A percentile compares a stretch with the other conserved stretches of the same genome.
Evolutionary conservation across 306 rosid species (phyloP).

Genomic region (Vigna hirtella): DNA sequence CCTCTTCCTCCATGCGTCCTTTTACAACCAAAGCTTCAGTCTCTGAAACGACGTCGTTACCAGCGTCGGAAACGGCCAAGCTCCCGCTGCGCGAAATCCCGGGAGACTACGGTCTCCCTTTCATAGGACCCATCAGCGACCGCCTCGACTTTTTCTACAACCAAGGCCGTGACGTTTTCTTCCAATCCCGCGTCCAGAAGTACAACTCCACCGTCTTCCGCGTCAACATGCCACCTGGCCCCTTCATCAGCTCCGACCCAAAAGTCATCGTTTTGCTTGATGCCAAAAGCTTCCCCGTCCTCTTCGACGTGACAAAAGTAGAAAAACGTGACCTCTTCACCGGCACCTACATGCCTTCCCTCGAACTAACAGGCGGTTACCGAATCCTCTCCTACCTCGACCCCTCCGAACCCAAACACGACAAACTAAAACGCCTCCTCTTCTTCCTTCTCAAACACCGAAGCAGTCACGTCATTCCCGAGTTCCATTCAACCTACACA

Average conservation of each 20-base stretch:
- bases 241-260: slow-evolving; percentile 60
- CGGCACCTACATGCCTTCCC: slow-evolving; percentile 85
- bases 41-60: slow-evolving; percentile 46
- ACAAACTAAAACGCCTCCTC: slow-evolving; percentile 61
- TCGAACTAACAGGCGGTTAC: slow-evolving; percentile 90
- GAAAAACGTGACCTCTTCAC: slow-evolving; percentile 82
- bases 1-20: slow-evolving; percentile 3
- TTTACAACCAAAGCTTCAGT: slow-evolving; percentile 46
- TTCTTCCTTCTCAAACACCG: slow-evolving; percentile 75
- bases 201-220: slow-evolving; percentile 80
- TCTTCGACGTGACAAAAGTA: slow-evolving; percentile 76
- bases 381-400: slow-evolving; percentile 87
- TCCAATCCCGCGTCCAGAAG: slow-evolving; percentile 63
- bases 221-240: slow-evolving; percentile 94
- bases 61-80: slow-evolving; percentile 20
- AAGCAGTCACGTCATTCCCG: slow-evolving; percentile 65
- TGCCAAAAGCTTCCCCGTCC: slow-evolving; percentile 79
- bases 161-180: slow-evolving; percentile 73
- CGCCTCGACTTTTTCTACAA: slow-evolving; percentile 80
- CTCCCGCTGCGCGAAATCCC: slow-evolving; percentile 75
- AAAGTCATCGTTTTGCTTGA: slow-evolving; percentile 80
- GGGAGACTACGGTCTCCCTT: slow-evolving; percentile 76
- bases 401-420: slow-evolving; percentile 85
- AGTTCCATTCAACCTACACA: slow-evolving; percentile 66
- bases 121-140: slow-evolving; percentile 71